Evolutionary conservation across 768 basidiomycete genomes (phyloP).

Genomic region (Phylloporus arenicola): DNA sequence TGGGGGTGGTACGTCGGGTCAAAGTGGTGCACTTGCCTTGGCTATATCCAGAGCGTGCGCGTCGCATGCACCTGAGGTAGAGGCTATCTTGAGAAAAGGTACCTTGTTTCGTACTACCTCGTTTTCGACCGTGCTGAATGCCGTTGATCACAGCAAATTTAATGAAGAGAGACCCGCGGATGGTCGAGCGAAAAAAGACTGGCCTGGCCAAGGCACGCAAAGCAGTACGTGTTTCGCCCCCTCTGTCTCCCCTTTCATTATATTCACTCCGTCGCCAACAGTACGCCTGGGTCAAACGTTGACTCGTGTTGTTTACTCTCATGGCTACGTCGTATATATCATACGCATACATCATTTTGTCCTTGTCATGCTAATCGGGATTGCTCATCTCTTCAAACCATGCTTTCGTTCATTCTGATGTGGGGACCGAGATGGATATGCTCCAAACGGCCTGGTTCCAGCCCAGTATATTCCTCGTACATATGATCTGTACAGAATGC

Average conservation of each 20-base stretch:
- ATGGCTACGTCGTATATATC: neutral
- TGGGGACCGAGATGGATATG: neutral
- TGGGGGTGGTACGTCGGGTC: conserved; percentile 88
- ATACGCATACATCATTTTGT: neutral
- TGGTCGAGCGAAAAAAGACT: conserved; percentile 99
- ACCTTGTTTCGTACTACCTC: conserved; percentile 14
- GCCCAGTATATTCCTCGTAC: too few relatives aligned
- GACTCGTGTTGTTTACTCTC: conserved; percentile 14
- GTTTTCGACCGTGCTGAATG: neutral
- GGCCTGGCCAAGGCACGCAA: conserved; percentile 89
- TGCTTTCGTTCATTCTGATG: neutral
- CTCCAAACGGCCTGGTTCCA: neutral
- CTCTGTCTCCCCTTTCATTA: neutral
- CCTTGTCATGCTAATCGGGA: neutral
- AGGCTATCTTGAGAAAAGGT: conserved; percentile 70
- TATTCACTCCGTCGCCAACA: conserved; percentile 28
- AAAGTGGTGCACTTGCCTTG: conserved; percentile 81
- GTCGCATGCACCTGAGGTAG: conserved; percentile 63
- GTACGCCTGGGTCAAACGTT: conserved; percentile 98
- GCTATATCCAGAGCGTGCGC: conserved; percentile 73
- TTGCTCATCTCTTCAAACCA: neutral
- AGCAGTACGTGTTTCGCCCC: conserved; percentile 51
- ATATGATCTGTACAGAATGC: too few relatives aligned
- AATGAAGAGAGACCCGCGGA: conserved; percentile 86
- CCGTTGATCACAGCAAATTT: conserved; percentile 58